Evolutionary conservation across 441 rosid genomes (phyloP), one percentile per base, ranked within the genome.

Genomic region (Brassica balearica): DNA sequence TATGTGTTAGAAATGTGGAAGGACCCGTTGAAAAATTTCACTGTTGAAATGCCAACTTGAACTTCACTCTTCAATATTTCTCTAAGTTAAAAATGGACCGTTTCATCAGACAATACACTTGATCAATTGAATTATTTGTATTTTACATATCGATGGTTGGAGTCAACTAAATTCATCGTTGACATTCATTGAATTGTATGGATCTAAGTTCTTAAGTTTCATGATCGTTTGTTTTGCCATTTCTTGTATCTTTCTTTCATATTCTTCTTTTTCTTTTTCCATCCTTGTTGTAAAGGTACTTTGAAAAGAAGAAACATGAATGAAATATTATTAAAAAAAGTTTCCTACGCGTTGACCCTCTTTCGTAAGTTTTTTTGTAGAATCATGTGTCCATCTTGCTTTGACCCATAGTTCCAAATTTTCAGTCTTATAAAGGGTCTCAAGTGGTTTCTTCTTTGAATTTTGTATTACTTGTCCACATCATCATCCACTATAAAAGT

Each of bases 361-460:
- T 20, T 58, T 71, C 25, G 68, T 34, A 70, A 46, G 12, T 6
- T 63, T 41, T 63, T 70, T 69, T 70, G 69, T 32, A 56, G 27
- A 38, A 41, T 59, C 38, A 66, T 48, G 14, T n/a, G 22, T 22
- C 73, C 43, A 34, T 65, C 73, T 67, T 59, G 32, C 34, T 46
- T 67, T 60, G 77, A 67, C 69, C 64, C 43, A 22, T 46, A 6
- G 27, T 55, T 66, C 20, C 67, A 20, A 22, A 3, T 65, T 71
- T 59, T 46, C 55, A 66, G 12, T 77, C 71, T 36, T 25, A 36
- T 23, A 38, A 55, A 36, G n/a, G 22, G 36, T 71, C 15, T 41
- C 62, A 19, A 71, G 6, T 59, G 73, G 41, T 72, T 72, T 71
- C 53, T 72, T 67, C 68, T 66, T 78, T 65, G 63, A 65, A 66